These are phyloP conservation scores for Pythium dissimile DNA, from an alignment of 352 stramenopile genomes.

Conservation along the genomic window DNA sequence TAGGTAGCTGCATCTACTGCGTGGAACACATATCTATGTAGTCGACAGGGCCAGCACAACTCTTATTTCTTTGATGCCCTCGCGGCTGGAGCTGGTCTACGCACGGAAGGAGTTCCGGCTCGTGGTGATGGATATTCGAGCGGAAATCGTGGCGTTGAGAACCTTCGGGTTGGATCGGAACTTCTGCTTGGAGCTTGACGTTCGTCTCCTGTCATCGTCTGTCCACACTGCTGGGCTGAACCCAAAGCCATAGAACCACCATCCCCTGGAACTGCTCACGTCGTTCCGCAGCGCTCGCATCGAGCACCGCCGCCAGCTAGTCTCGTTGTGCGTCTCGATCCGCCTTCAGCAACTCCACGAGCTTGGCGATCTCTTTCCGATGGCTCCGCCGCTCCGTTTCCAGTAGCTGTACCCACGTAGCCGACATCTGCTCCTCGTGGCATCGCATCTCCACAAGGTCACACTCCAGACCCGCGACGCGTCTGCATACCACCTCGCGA, in stretches of 20 bases:
- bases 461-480: background rate
- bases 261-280: background rate
- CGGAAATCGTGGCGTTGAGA: no score
- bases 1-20: background rate
- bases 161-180: no score
- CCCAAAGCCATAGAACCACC: background rate
- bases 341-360: background rate
- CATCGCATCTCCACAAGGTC: background rate
- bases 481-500: background rate
- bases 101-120: no score
- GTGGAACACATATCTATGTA: background rate
- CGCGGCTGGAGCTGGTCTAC: no score
- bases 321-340: conserved; percentile 7
- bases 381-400: background rate
- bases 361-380: background rate
- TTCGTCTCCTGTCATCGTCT: no score
- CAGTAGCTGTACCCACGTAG: conserved; percentile 4
- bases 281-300: conserved; percentile 3
- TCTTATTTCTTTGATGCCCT: no score
- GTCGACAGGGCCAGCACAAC: background rate
- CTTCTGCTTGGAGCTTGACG: no score
- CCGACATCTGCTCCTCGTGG: background rate
- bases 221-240: background rate
- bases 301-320: background rate
- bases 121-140: no score